These are phyloP conservation scores for Mortierella sp. DNA, from an alignment of 371 early-diverging fungal species.

Conservation along the genomic window DNA sequence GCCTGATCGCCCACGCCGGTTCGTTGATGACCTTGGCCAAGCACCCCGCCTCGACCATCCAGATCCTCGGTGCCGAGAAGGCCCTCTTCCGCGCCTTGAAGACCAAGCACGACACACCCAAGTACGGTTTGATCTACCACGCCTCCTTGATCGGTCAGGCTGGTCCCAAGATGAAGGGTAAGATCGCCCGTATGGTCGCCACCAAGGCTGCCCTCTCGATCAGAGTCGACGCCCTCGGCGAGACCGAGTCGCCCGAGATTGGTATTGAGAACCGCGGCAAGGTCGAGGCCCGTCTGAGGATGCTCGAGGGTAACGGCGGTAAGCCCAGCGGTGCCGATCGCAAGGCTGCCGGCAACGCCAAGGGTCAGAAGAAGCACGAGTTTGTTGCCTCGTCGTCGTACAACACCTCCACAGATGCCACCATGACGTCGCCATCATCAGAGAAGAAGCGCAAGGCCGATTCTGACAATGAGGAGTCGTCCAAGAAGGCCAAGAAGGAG, in stretches of 20 bases:
- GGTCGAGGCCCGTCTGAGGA: constrained; percentile 89
- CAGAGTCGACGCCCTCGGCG: constrained; percentile 96
- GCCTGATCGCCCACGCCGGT: constrained; percentile 93
- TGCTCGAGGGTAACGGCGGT: constrained; percentile 78
- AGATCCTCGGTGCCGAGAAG: constrained; percentile 99
- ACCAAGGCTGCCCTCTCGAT: constrained; percentile 94
- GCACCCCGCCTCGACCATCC: constrained; percentile 95
- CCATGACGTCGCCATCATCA: constrained; percentile 37
- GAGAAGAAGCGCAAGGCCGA: constrained; percentile 57
- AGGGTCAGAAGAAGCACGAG: constrained; percentile 80
- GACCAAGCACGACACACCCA: constrained; percentile 96
- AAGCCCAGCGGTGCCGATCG: constrained; percentile 57
- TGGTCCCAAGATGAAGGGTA: constrained; percentile 90
- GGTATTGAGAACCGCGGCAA: constrained; percentile 89
- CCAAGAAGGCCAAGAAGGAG: constrained; percentile 58
- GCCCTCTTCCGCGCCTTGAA: constrained; percentile 96
- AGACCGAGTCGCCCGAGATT: constrained; percentile 83
- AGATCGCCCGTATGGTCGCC: constrained; percentile 93
- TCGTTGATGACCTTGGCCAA: constrained; percentile 93
- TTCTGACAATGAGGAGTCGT: constrained; percentile 33
- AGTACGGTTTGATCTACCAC: constrained; percentile 97
- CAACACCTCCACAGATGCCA: constrained; percentile 50
- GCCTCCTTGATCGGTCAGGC: constrained; percentile 92
- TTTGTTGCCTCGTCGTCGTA: constrained; percentile 57
- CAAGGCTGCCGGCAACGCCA: constrained; percentile 70